These are phyloP conservation scores for Lepraria neglecta DNA, from an alignment of 495 filamentous ascomycete species.

Conservation along the genomic window DNA sequence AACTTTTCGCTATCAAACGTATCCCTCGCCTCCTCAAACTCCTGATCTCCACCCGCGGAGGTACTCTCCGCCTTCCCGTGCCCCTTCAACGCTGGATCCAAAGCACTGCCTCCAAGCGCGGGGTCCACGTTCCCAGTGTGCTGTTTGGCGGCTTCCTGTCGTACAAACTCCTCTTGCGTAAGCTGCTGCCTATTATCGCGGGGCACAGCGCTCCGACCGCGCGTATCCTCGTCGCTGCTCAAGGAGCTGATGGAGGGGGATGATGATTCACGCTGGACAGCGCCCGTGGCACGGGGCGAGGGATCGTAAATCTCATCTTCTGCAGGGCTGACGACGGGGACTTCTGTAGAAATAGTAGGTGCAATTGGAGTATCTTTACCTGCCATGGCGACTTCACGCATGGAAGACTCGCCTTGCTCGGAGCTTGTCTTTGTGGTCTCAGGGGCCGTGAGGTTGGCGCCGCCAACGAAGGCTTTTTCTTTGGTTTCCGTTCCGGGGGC, in stretches of 20 bases:
- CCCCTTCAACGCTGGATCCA: conserved; percentile 15
- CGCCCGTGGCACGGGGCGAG: conserved; percentile 14
- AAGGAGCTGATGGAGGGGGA: conserved; percentile 29
- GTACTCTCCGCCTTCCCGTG: conserved; percentile 10
- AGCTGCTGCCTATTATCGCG: conserved; percentile 17
- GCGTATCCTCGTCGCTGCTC: conserved; percentile 28
- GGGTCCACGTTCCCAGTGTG: background rate
- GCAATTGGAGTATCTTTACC: conserved; percentile 33
- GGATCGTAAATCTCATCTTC: conserved; percentile 20
- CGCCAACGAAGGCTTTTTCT: conserved; percentile 43
- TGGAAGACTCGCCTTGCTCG: conserved; percentile 37
- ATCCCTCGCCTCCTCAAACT: conserved; percentile 40
- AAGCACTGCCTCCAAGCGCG: background rate
- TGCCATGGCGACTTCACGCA: conserved; percentile 48
- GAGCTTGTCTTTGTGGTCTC: conserved; percentile 33
- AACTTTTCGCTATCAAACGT: conserved; percentile 45
- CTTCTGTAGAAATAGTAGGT: conserved; percentile 22
- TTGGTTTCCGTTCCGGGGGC: conserved; percentile 24
- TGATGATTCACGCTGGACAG: conserved; percentile 7
- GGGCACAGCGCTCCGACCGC: conserved; percentile 19
- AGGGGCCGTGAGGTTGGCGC: conserved; percentile 38
- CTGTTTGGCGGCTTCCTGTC: conserved; percentile 16
- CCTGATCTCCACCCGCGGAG: conserved; percentile 20
- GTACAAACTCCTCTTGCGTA: conserved; percentile 18
- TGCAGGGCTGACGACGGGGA: conserved; percentile 12